These are phyloP conservation scores for Aspergillus tubingensis DNA, from an alignment of 2,329 filamentous ascomycete species.

Conservation along the genomic window DNA sequence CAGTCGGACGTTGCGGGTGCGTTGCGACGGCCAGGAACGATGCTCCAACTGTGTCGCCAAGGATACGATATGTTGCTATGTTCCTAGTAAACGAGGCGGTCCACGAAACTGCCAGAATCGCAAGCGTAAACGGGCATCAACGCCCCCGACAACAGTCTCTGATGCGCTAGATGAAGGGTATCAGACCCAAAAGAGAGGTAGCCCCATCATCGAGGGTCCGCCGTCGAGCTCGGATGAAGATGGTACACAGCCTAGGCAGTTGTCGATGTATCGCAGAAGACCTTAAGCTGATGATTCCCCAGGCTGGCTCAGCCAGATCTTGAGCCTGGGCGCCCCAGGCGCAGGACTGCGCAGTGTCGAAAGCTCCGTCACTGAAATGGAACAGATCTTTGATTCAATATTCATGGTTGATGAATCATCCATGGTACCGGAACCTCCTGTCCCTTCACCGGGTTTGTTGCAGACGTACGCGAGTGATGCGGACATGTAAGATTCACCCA, in stretches of 20 bases:
- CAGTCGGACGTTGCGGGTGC: constrained; percentile 50
- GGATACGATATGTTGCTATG: constrained; percentile 26
- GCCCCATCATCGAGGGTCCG: background rate
- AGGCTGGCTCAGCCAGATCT: constrained; percentile 22
- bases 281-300: background rate
- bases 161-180: background rate
- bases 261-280: background rate
- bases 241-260: background rate
- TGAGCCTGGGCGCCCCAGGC: constrained; percentile 46
- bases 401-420: constrained; percentile 12
- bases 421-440: background rate
- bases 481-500: constrained; percentile 39
- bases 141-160: background rate
- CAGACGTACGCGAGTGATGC: constrained; percentile 47
- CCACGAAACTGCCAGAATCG: constrained; percentile 1
- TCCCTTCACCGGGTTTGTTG: constrained; percentile 27
- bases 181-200: background rate
- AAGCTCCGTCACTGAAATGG: constrained; percentile 51
- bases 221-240: background rate
- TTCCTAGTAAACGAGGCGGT: constrained; percentile 2
- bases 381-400: constrained; percentile 50
- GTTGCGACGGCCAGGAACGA: constrained; percentile 50
- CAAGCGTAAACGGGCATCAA: constrained; percentile 3
- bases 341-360: constrained; percentile 52
- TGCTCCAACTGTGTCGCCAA: constrained; percentile 41